phyloP scores from a whole-genome alignment of 2,329 filamentous ascomycete genomes.

The Fusarium sp. region DNA sequence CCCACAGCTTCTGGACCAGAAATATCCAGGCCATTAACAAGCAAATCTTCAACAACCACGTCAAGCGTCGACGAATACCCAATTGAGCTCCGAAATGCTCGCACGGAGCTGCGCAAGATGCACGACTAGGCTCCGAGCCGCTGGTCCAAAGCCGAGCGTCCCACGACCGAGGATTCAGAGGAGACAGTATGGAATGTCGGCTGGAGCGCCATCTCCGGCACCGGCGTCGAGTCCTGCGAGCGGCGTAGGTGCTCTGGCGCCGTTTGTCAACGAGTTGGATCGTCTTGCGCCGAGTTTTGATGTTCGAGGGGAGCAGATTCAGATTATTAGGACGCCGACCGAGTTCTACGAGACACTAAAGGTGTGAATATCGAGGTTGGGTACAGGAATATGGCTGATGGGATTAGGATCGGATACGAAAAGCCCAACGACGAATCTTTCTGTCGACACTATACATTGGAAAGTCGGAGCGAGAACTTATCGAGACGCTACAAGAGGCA shows the following conservation, averaged over 20 bases:
- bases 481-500: conserved; percentile 77
- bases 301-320: conserved; percentile 79
- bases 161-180: conserved; percentile 48
- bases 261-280: conserved; percentile 77
- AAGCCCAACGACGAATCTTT: conserved; percentile 81
- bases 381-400: conserved; percentile 22
- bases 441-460: conserved; percentile 97
- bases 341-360: conserved; percentile 94
- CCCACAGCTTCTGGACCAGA: conserved; percentile 28
- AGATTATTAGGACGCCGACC: conserved; percentile 78
- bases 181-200: conserved; percentile 53
- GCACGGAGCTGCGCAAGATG: conserved; percentile 49
- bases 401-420: conserved; percentile 75
- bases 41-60: conserved; percentile 12
- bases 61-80: conserved; percentile 3
- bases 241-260: conserved; percentile 55
- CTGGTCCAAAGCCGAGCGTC: conserved; percentile 36
- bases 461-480: conserved; percentile 88
- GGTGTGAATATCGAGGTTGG: conserved; percentile 54
- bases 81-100: conserved; percentile 44
- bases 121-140: conserved; percentile 40
- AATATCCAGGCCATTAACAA: conserved; percentile 34
- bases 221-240: conserved; percentile 34
- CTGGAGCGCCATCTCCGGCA: conserved; percentile 45
- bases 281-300: conserved; percentile 90